Evolutionary conservation across 2,329 filamentous ascomycete genomes (phyloP).

Genomic region (Aureobasidium vineae): DNA sequence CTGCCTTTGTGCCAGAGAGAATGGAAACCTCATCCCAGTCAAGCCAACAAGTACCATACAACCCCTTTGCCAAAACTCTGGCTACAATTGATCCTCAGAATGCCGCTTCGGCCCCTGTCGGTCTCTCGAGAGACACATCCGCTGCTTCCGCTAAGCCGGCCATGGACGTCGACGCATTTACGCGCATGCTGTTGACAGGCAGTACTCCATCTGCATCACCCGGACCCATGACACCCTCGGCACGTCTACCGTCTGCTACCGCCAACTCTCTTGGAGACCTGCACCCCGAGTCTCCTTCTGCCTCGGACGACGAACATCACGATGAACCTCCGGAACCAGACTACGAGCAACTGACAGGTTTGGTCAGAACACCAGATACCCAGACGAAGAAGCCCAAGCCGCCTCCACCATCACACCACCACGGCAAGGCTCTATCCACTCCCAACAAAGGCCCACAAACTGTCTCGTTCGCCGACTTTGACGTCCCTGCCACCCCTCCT

Average conservation of each 20-base stretch:
- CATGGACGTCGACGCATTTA: conserved; percentile 75
- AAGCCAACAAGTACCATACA: conserved; percentile 36
- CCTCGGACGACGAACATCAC: conserved; percentile 50
- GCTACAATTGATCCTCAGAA: conserved; percentile 34
- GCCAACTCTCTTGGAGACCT: conserved; percentile 46
- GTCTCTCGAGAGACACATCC: not conserved
- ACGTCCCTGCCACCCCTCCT: conserved; percentile 33
- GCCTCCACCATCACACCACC: conserved; percentile 70
- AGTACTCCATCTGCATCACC: conserved; percentile 44
- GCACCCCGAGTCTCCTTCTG: conserved; percentile 53
- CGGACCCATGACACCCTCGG: conserved; percentile 9
- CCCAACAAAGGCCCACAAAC: conserved; percentile 44
- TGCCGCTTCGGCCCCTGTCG: conserved; percentile 2
- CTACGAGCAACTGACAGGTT: conserved; percentile 39
- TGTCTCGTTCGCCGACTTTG: conserved; percentile 38
- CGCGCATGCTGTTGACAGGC: conserved; percentile 70
- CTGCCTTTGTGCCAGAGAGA: not conserved
- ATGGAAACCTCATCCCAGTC: not conserved
- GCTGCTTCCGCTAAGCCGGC: conserved; percentile 36
- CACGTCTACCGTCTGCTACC: conserved; percentile 36
- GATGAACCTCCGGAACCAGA: conserved; percentile 46
- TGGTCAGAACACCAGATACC: conserved; percentile 35
- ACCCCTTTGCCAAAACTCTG: conserved; percentile 39
- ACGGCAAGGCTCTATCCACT: conserved; percentile 62
- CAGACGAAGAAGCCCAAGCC: conserved; percentile 52